Percentiles rank a stretch among this genome's conserved stretches.
phyloP scores from a whole-genome alignment of 176 grass and related monocot genomes.

The Urochloa ruziziensis region DNA sequence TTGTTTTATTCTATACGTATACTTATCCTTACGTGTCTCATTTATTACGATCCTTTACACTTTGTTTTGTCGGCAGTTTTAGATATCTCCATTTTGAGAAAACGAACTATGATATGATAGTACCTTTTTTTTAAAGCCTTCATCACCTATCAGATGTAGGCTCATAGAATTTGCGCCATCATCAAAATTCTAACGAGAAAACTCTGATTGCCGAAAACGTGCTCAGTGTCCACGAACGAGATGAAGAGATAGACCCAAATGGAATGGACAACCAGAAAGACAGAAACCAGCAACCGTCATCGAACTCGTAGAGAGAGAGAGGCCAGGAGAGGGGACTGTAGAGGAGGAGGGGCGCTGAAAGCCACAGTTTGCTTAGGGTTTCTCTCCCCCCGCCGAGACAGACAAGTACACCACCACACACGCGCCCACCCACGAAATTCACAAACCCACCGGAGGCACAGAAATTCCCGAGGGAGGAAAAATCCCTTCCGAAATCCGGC shows the following conservation, averaged over 20 bases:
- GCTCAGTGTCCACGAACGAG: too few relatives aligned
- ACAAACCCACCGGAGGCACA: constrained; percentile 23
- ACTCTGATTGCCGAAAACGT: not conserved
- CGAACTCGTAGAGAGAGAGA: not conserved
- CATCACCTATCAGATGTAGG: not conserved
- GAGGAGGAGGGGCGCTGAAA: not conserved
- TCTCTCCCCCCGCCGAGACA: constrained; percentile 27
- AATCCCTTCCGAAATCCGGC: constrained; percentile 35
- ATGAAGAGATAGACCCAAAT: not conserved
- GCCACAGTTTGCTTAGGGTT: constrained; percentile 55
- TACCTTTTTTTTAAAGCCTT: too few relatives aligned
- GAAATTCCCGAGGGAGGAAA: constrained; percentile 31
- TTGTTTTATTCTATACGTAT: not conserved
- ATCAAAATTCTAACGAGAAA: not conserved
- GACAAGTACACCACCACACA: constrained; percentile 37
- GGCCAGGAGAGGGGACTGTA: not conserved
- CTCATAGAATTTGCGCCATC: not conserved
- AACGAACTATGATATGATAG: too few relatives aligned
- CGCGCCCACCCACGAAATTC: constrained; percentile 37
- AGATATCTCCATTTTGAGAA: not conserved
- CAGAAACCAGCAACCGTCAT: constrained; percentile 30
- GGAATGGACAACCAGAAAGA: not conserved
- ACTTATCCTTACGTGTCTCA: not conserved
- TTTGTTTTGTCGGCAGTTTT: too few relatives aligned
- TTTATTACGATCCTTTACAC: too few relatives aligned